Percentiles rank a stretch among this genome's conserved stretches.
Evolutionary conservation across 129 eudicot species (phyloP).

Genomic region (Oenanthe sinensis): DNA sequence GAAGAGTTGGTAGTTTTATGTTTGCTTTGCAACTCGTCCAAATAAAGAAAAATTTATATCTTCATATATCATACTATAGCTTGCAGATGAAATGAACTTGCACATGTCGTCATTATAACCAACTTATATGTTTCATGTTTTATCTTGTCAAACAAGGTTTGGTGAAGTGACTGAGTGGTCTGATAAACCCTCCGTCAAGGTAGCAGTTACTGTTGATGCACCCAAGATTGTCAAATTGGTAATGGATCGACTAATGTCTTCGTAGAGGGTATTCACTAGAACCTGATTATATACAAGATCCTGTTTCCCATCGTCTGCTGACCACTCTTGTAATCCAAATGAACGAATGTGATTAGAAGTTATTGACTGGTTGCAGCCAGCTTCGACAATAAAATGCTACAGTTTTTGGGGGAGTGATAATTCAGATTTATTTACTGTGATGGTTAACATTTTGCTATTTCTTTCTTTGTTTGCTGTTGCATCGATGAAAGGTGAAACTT

Average conservation of each 20-base stretch:
- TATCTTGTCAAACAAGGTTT: constrained; percentile 41
- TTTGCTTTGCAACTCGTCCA: background rate
- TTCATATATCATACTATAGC: background rate
- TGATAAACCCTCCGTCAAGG: constrained; percentile 78
- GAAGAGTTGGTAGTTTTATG: background rate
- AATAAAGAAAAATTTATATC: background rate
- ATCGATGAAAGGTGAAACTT: background rate
- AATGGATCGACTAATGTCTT: constrained; percentile 76
- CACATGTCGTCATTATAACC: constrained; percentile 5
- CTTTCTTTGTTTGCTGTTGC: background rate
- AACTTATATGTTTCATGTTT: background rate
- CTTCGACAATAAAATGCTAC: background rate
- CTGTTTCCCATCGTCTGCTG: background rate
- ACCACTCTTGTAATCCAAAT: background rate
- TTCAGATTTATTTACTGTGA: background rate
- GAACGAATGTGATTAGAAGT: background rate
- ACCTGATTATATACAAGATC: background rate
- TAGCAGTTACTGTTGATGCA: constrained; percentile 97
- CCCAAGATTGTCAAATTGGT: constrained; percentile 56
- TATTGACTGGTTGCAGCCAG: background rate
- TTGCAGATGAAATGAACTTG: background rate
- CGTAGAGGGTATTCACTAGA: constrained; percentile 18
- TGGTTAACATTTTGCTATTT: background rate
- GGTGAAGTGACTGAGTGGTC: constrained; percentile 83
- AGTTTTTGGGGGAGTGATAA: background rate